Evolutionary conservation across 768 basidiomycete genomes (phyloP).

Genomic region (Leccinum broughii): DNA sequence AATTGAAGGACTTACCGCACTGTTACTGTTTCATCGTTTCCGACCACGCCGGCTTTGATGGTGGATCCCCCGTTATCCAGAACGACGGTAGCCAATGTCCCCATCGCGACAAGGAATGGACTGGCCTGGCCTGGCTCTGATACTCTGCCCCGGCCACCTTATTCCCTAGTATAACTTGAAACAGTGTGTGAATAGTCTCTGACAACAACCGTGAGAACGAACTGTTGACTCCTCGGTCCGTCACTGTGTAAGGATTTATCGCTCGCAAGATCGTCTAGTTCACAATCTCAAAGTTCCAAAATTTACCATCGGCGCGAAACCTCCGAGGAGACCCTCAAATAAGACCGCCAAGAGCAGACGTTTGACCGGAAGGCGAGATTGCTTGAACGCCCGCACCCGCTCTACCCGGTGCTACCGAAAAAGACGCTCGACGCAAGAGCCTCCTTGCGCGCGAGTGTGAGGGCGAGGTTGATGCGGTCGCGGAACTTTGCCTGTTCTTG

Average conservation of each 20-base stretch:
- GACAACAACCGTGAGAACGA: constrained; percentile 13
- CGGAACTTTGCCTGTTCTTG: constrained; percentile 80
- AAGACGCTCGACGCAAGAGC: constrained; percentile 90
- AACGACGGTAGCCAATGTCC: constrained; percentile 48
- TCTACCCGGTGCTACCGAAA: constrained; percentile 89
- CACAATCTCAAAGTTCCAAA: not conserved
- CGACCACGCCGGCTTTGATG: constrained; percentile 71
- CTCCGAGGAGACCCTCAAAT: constrained; percentile 15
- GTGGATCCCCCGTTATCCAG: constrained; percentile 87
- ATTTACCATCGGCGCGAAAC: constrained; percentile 5
- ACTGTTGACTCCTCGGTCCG: not conserved
- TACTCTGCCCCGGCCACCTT: no score
- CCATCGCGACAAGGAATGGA: constrained; percentile 6
- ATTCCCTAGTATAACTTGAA: not conserved
- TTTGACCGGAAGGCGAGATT: constrained; percentile 7
- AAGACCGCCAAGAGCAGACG: constrained; percentile 2
- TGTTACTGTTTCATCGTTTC: constrained; percentile 24
- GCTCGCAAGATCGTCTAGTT: constrained; percentile 1
- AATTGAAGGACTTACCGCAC: constrained; percentile 24
- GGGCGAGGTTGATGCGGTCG: constrained; percentile 62
- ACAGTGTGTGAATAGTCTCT: not conserved
- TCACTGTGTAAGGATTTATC: not conserved
- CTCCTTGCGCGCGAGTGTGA: constrained; percentile 79
- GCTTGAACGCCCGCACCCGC: constrained; percentile 44
- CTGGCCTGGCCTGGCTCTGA: not conserved